Base-by-base conservation (phyloP, 106 monocot genomes). In the Iris macrosiphon region DNA sequence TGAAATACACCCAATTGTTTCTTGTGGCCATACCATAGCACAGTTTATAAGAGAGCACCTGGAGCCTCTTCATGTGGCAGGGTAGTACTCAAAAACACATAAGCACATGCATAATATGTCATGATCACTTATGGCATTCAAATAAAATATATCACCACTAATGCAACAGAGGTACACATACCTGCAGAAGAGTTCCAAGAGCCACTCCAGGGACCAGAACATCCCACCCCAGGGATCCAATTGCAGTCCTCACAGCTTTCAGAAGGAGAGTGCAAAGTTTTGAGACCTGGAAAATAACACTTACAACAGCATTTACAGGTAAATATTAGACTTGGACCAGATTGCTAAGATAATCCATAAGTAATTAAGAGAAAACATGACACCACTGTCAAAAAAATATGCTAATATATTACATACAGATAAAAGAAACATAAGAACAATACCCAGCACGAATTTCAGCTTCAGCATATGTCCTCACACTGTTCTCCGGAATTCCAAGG, bases 361-460 rank as follows among this genome's bases (percentile, higher is more conserved):
- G 7, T 1, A 18, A 34, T 23, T 6, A 25, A 27, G 3, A 40
- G 17, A 35, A 34, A 32, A 34, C 29, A 52, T 50, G 17, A 37
- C 34, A 4, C 31, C 34, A 41, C 18, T 22, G n/a, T n/a, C n/a
- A n/a, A n/a, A n/a, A n/a, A n/a, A n/a, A n/a, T n/a, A n/a, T n/a
- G n/a, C n/a, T n/a, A n/a, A n/a, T n/a, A n/a, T n/a, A n/a, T n/a
- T n/a, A n/a, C n/a, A n/a, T n/a, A n/a, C n/a, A n/a, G n/a, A n/a
- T n/a, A n/a, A n/a, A n/a, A n/a, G n/a, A n/a, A n/a, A n/a, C n/a
- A n/a, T 19, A 23, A 58, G 33, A 48, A 22, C 11, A 55, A 30
- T 89, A 95, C 95, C 85, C 66, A 26, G 95, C 78, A 69, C 95
- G 95, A 60, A 95, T 95, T 79, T 95, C 95, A 65, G 95, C 95